A percentile compares a stretch with the other conserved stretches of the same genome.
phyloP scores from a whole-genome alignment of 176 grass and related monocot genomes.

The Tillandsia fasciculata region DNA sequence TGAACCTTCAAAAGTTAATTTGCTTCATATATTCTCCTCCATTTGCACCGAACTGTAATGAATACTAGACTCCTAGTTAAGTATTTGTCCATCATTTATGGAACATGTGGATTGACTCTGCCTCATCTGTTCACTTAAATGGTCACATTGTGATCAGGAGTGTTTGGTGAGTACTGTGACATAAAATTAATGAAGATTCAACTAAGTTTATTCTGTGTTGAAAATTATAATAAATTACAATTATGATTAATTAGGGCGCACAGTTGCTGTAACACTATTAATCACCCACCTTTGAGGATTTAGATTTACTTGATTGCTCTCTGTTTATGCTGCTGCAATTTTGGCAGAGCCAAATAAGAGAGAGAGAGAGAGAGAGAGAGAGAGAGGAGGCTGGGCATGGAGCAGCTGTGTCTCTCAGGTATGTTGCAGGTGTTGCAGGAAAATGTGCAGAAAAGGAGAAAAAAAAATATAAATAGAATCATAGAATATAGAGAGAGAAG shows the following conservation, averaged over 20 bases:
- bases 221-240: background rate
- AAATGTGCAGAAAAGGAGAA: too few relatives aligned
- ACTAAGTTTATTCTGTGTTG: background rate
- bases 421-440: too few relatives aligned
- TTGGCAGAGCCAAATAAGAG: background rate
- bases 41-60: too few relatives aligned
- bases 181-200: background rate
- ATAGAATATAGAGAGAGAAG: too few relatives aligned
- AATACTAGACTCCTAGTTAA: background rate
- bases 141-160: background rate
- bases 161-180: background rate
- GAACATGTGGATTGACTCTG: background rate
- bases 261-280: background rate
- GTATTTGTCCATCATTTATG: conserved; percentile 1
- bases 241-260: background rate
- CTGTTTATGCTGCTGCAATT: background rate
- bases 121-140: background rate
- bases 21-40: too few relatives aligned
- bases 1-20: too few relatives aligned
- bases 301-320: background rate
- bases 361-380: background rate
- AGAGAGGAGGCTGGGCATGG: background rate
- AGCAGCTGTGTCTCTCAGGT: background rate
- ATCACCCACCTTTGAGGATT: background rate
- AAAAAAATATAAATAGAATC: too few relatives aligned